Conservation (phyloP, 208 protist genomes). For the Crithidia sp. region DNA sequence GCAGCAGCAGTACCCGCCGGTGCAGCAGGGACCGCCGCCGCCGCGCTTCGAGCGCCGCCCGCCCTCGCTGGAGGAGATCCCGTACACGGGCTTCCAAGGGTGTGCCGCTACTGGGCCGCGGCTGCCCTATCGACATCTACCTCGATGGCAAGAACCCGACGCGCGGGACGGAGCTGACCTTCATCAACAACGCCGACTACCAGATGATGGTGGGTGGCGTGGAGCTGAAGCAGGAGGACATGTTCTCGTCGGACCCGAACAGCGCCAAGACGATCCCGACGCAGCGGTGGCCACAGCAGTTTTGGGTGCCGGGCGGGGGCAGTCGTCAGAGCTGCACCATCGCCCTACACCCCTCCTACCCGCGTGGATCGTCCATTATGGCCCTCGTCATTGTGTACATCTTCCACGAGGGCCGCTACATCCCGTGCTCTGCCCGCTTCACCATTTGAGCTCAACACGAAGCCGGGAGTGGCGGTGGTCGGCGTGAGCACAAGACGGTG, state of each 20-base stretch:
- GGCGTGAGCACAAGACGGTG: neutral
- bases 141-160: constrained; percentile 83
- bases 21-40: constrained; percentile 42
- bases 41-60: constrained; percentile 80
- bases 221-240: constrained; percentile 86
- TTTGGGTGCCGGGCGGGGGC: constrained; percentile 62
- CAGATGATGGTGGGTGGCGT: constrained; percentile 79
- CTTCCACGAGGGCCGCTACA: constrained; percentile 64
- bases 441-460: constrained; percentile 38
- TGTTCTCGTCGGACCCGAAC: constrained; percentile 73
- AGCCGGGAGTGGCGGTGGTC: neutral
- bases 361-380: constrained; percentile 73
- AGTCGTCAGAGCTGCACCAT: constrained; percentile 63
- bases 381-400: constrained; percentile 81
- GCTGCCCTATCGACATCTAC: constrained; percentile 87
- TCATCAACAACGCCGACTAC: constrained; percentile 81
- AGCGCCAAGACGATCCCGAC: constrained; percentile 78
- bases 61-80: constrained; percentile 69
- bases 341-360: constrained; percentile 84
- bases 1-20: constrained; percentile 39
- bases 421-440: constrained; percentile 66
- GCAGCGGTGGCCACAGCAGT: constrained; percentile 85
- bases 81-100: constrained; percentile 70
- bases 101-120: constrained; percentile 67
- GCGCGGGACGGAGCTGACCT: constrained; percentile 82